Base-by-base conservation (phyloP, 2,329 filamentous ascomycete genomes). In the Xylaria polymorpha region DNA sequence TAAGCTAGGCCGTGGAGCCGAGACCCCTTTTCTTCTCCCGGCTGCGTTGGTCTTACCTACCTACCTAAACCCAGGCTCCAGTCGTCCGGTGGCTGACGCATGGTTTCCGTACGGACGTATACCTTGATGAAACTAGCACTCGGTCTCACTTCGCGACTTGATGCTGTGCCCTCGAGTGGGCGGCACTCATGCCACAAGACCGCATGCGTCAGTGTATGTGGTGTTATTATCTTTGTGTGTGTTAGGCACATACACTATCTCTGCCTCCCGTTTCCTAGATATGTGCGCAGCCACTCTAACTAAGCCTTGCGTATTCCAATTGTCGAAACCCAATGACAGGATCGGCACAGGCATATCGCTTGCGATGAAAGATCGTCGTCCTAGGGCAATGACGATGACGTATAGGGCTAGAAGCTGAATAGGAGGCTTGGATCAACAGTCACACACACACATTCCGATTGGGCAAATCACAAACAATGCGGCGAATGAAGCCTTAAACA, bases 21-120 rank as follows among this genome's bases (percentile, higher is more conserved):
- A 71, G 68, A 68, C 66, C 46, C 37, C 50, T 61, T 61, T 64
- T 51, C 55, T 60, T 61, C 46, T 58, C 50, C 48, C 43, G 55
- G 65, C 18, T 63, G 59, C 37, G 18, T 39, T 41, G 25, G 60
- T 67, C 65, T 64, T 46, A 67, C 64, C 58, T 29, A 29, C 25
- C 25, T 55, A 29, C 25, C 25, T 55, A 55, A 32, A 46, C 25
- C 37, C 43, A n/a, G 56, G 37, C 63, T 58, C 25, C 46, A n/a
- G 32, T 61, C 32, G 43, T 25, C 67, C 58, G 64, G 60, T 60
- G 60, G 66, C 58, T 68, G 61, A 68, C 37, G 62, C 61, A 62
- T 37, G 53, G 29, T 57, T 62, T 18, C 66, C 63, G 50, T 71
- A 63, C 69, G 69, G 69, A 69, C 60, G 63, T 71, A 69, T 71